Conservation (phyloP, 2,329 filamentous ascomycete genomes). For the Monilinia fructigena region DNA sequence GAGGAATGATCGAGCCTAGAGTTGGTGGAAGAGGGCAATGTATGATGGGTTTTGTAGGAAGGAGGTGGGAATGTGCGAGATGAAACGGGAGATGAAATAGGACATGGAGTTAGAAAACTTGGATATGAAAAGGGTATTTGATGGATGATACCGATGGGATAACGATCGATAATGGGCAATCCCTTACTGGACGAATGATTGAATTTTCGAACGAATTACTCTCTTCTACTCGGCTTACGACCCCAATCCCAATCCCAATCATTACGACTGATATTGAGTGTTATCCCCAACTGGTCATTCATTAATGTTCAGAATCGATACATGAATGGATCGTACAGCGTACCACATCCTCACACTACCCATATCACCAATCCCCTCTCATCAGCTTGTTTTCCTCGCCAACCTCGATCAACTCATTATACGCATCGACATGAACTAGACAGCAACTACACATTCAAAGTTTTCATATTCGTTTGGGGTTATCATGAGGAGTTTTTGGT, state of each 20-base stretch:
- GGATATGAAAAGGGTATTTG: not conserved
- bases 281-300: not conserved
- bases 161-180: not conserved
- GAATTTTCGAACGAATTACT: not conserved
- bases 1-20: not conserved
- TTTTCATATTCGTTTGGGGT: not conserved
- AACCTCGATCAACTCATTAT: not conserved
- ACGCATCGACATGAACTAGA: not conserved
- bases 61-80: not conserved
- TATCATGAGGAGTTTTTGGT: conserved; percentile 8
- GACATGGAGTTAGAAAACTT: not conserved
- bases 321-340: too few species aligned
- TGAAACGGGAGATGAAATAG: not conserved
- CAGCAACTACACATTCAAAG: not conserved
- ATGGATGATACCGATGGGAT: not conserved
- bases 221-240: not conserved
- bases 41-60: not conserved
- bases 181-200: not conserved
- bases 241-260: not conserved
- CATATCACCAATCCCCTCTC: not conserved
- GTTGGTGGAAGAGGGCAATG: not conserved
- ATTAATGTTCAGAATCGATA: not conserved
- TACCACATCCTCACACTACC: not conserved
- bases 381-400: not conserved
- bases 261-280: not conserved